phyloP scores from a whole-genome alignment of 2,329 filamentous ascomycete species.

The Botryotinia narcissicola region DNA sequence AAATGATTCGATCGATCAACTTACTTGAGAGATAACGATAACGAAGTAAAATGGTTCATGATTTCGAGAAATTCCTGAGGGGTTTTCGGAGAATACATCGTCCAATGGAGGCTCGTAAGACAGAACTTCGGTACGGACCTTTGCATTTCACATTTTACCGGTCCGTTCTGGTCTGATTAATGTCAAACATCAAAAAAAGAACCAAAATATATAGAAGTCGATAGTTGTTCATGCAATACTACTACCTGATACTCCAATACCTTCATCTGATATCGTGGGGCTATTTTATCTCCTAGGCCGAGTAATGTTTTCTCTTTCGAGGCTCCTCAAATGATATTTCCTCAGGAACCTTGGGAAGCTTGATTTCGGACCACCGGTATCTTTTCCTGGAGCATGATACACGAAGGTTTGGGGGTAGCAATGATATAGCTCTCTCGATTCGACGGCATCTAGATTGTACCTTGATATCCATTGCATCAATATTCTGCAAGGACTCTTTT shows the following conservation, averaged over 20 bases:
- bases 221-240: background rate
- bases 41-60: background rate
- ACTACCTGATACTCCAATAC: background rate
- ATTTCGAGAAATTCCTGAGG: background rate
- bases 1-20: background rate
- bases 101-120: background rate
- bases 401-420: background rate
- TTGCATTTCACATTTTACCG: background rate
- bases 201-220: background rate
- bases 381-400: background rate
- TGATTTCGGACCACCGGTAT: background rate
- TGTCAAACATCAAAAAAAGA: background rate
- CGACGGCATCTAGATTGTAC: background rate
- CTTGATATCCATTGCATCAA: constrained; percentile 1
- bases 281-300: background rate
- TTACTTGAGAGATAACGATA: background rate
- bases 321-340: background rate
- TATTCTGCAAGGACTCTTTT: background rate
- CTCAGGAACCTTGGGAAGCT: background rate
- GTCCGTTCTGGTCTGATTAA: background rate
- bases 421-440: constrained; percentile 4
- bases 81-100: background rate
- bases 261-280: background rate
- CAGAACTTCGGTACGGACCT: constrained; percentile 3
- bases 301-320: background rate